phyloP scores from a whole-genome alignment of 75 land plant genomes.

The Azolla pinnata region DNA sequence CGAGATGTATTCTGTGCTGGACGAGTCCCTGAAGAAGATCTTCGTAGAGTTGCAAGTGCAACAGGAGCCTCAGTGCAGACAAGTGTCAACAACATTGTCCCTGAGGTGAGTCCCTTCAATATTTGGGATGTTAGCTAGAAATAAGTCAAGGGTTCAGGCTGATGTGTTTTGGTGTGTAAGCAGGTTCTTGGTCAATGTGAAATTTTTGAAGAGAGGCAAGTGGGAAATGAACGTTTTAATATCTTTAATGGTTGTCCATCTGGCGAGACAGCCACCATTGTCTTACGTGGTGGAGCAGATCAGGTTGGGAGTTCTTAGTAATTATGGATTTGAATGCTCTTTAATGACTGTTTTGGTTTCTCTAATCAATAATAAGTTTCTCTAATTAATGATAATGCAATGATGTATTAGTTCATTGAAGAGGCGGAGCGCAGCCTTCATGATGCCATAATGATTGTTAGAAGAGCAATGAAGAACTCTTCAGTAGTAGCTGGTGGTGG shows the following conservation, averaged over 20 bases:
- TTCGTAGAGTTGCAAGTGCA: constrained; percentile 87
- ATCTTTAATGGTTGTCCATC: constrained; percentile 96
- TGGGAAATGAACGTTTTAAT: constrained; percentile 95
- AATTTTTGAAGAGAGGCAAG: constrained; percentile 88
- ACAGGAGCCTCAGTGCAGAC: constrained; percentile 97
- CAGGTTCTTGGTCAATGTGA: constrained; percentile 92
- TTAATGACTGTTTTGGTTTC: too few relatives aligned
- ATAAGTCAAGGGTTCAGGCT: too few relatives aligned
- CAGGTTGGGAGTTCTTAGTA: constrained; percentile 43
- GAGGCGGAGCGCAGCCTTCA: constrained; percentile 97
- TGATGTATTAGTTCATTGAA: constrained; percentile 99
- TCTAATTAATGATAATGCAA: too few relatives aligned
- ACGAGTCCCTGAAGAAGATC: constrained; percentile 94
- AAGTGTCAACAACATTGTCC: constrained; percentile 79
- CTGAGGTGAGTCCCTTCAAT: constrained; percentile 83
- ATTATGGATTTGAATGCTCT: too few relatives aligned
- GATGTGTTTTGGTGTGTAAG: too few relatives aligned
- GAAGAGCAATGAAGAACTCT: constrained; percentile 95
- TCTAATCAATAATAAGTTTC: too few relatives aligned
- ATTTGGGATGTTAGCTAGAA: too few relatives aligned
- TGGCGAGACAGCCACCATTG: constrained; percentile 89
- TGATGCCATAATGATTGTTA: constrained; percentile 99
- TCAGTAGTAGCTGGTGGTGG: constrained; percentile 98
- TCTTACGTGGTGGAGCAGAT: constrained; percentile 97
- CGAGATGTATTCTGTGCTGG: constrained; percentile 98